Conservation (phyloP, 331 rosid species). For the Acacia pycnantha region DNA sequence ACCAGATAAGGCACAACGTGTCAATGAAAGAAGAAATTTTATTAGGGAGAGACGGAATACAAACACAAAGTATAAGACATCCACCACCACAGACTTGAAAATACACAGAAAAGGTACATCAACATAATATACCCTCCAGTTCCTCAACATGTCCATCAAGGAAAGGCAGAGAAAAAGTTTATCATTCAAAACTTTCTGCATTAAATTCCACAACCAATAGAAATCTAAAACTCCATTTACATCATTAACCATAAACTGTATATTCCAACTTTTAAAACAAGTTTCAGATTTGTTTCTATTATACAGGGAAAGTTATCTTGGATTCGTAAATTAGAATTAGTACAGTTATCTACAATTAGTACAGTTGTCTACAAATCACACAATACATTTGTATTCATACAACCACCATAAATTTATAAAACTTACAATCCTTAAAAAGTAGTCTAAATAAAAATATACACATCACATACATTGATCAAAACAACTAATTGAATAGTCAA, state of each 20-base stretch:
- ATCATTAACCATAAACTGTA: background rate
- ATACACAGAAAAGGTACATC: background rate
- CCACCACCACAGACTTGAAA: background rate
- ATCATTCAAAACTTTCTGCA: background rate
- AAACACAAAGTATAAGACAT: background rate
- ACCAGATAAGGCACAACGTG: background rate
- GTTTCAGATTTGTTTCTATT: background rate
- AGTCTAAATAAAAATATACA: background rate
- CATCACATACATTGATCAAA: background rate
- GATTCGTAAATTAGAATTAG: background rate
- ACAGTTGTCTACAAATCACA: background rate
- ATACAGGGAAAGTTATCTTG: background rate
- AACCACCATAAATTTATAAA: conserved; percentile 4
- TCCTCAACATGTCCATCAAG: background rate
- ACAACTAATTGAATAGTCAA: conserved; percentile 26
- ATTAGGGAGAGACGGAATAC: background rate
- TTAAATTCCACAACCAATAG: background rate
- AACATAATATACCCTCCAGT: background rate
- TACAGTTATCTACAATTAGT: background rate
- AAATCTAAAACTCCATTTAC: background rate
- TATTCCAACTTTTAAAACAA: background rate
- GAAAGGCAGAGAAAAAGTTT: background rate
- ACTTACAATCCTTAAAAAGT: conserved; percentile 5
- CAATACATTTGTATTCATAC: background rate
- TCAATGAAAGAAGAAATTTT: background rate